Percentiles rank a stretch among this genome's conserved stretches.
Evolutionary conservation across 208 protist species (phyloP).

Genomic region (Endotrypanum monterogeii): DNA sequence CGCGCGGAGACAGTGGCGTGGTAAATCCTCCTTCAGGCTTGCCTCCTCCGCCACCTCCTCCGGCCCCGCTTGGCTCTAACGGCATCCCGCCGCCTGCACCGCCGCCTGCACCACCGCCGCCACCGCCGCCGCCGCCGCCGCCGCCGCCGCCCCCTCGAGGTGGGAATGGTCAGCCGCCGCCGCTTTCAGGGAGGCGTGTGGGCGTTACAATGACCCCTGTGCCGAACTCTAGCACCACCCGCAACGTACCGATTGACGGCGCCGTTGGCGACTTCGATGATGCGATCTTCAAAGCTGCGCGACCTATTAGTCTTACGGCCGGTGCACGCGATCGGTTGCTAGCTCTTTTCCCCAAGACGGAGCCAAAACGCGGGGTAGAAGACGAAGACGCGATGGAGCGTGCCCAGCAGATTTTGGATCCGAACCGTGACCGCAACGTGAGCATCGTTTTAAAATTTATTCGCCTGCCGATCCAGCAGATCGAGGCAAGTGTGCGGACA

Average conservation of each 20-base stretch:
- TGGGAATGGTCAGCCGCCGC: constrained; percentile 21
- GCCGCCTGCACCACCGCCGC: constrained; percentile 9
- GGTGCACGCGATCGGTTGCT: constrained; percentile 16
- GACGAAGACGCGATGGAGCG: constrained; percentile 10
- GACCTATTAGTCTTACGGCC: constrained; percentile 8
- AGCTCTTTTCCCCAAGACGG: constrained; percentile 35
- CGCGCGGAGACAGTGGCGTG: constrained; percentile 3
- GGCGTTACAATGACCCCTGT: neutral
- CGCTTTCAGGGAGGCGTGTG: constrained; percentile 23
- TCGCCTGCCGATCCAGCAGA: constrained; percentile 72
- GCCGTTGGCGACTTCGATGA: constrained; percentile 32
- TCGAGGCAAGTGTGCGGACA: constrained; percentile 68
- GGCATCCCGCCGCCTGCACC: constrained; percentile 16
- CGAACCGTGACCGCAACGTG: constrained; percentile 69
- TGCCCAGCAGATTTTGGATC: constrained; percentile 39
- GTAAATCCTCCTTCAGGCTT: constrained; percentile 24
- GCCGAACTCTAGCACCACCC: constrained; percentile 34
- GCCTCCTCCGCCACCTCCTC: constrained; percentile 29
- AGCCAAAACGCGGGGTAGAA: constrained; percentile 24
- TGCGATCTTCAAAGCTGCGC: constrained; percentile 30
- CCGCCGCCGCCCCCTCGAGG: constrained; percentile 33
- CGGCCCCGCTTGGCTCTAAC: too few species aligned
- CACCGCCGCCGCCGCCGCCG: constrained; percentile 29
- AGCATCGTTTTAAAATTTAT: constrained; percentile 80
- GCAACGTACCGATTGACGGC: constrained; percentile 60